phyloP scores from a whole-genome alignment of 352 stramenopile species.

The Phytophthora multivora region DNA sequence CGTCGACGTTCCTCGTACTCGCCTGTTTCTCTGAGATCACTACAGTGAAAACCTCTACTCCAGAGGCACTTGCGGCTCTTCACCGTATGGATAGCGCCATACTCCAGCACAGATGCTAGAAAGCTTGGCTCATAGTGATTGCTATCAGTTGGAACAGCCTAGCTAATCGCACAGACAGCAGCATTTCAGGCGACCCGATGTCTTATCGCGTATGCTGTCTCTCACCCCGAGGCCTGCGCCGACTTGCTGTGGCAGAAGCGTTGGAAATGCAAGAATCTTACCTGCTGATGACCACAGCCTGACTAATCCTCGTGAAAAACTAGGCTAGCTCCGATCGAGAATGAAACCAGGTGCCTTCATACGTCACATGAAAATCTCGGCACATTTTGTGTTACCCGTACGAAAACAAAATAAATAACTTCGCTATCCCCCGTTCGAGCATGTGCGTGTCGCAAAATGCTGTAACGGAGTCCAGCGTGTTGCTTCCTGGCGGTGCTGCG shows the following conservation, averaged over 20 bases:
- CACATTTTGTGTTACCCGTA: constrained; percentile 4
- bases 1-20: constrained; percentile 10
- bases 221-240: background rate
- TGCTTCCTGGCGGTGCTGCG: constrained; percentile 9
- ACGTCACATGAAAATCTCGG: background rate
- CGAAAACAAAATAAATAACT: constrained; percentile 30
- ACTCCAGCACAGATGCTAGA: constrained; percentile 11
- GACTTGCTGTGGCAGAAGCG: constrained; percentile 3
- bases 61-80: background rate
- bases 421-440: constrained; percentile 3
- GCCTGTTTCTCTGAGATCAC: constrained; percentile 23
- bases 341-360: too few relatives aligned
- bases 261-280: constrained; percentile 8
- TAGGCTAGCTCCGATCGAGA: background rate
- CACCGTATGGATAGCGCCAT: background rate
- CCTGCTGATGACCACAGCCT: constrained; percentile 3
- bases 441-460: constrained; percentile 27
- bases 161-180: constrained; percentile 22
- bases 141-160: constrained; percentile 4
- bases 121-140: constrained; percentile 23
- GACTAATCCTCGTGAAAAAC: constrained; percentile 9
- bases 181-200: constrained; percentile 9
- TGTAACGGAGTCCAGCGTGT: constrained; percentile 1
- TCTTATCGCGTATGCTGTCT: constrained; percentile 27
- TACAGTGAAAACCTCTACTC: constrained; percentile 7